Percentiles rank a stretch among this genome's conserved stretches.
These are phyloP conservation scores for Przewalskia tangutica DNA, from an alignment of 257 asterid genomes.

Conservation along the genomic window DNA sequence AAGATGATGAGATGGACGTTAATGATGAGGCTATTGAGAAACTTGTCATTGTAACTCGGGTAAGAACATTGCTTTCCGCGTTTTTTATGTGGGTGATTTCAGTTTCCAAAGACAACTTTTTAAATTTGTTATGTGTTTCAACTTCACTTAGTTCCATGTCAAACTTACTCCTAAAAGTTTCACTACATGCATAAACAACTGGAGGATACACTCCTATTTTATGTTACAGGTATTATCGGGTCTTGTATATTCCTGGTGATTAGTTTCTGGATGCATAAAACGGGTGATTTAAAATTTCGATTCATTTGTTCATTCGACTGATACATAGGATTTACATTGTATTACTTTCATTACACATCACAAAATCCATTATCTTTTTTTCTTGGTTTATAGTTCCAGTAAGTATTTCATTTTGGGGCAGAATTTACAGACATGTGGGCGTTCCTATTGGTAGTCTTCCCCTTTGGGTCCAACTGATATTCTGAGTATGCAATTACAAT, in stretches of 20 bases:
- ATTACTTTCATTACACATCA: background rate
- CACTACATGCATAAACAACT: background rate
- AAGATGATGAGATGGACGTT: slow-evolving; percentile 52
- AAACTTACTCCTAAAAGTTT: background rate
- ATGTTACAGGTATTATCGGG: background rate
- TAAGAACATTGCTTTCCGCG: slow-evolving; percentile 16
- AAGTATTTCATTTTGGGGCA: background rate
- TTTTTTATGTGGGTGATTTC: background rate
- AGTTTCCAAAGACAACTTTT: background rate
- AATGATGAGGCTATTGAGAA: slow-evolving; percentile 69
- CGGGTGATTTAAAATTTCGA: background rate
- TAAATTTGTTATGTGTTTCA: background rate
- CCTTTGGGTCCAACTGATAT: background rate
- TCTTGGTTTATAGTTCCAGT: background rate
- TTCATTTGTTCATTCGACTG: background rate
- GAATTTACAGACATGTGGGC: background rate
- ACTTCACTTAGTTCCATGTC: background rate
- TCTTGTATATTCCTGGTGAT: background rate
- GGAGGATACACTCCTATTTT: background rate
- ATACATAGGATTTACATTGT: background rate
- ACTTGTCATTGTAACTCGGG: slow-evolving; percentile 85
- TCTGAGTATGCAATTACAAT: background rate
- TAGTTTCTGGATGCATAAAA: background rate
- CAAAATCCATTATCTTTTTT: background rate
- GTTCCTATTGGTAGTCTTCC: background rate